phyloP scores from a whole-genome alignment of 257 asterid genomes.

The Solanum dulcamara region DNA sequence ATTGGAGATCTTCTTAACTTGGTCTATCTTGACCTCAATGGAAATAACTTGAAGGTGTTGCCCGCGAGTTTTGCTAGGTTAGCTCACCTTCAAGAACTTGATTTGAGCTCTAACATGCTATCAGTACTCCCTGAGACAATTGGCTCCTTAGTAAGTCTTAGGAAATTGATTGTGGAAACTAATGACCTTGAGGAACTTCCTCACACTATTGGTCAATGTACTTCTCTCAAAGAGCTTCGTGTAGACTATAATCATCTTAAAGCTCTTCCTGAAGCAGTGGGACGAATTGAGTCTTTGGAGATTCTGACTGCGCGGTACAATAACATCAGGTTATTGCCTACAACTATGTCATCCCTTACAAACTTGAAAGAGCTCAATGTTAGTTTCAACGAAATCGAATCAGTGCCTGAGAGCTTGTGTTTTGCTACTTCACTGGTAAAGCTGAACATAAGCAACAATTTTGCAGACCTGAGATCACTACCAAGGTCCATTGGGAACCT shows the following conservation, averaged over 20 bases:
- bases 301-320: slow-evolving; percentile 67
- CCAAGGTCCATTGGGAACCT: slow-evolving; percentile 88
- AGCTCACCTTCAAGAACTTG: slow-evolving; percentile 57
- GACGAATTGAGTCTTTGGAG: slow-evolving; percentile 58
- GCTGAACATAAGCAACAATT: slow-evolving; percentile 83
- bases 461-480: slow-evolving; percentile 58
- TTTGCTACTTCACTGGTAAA: slow-evolving; percentile 70
- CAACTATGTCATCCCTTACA: slow-evolving; percentile 63
- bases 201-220: slow-evolving; percentile 62
- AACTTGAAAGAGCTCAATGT: slow-evolving; percentile 60
- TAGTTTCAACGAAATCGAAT: slow-evolving; percentile 79
- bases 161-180: slow-evolving; percentile 51
- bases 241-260: slow-evolving; percentile 73
- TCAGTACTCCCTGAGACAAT: slow-evolving; percentile 54
- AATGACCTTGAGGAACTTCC: slow-evolving; percentile 77
- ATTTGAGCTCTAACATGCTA: slow-evolving; percentile 71
- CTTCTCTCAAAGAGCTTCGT: slow-evolving; percentile 52
- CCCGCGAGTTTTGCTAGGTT: slow-evolving; percentile 44
- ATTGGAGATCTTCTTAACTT: slow-evolving; percentile 67
- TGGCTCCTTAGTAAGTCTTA: slow-evolving; percentile 65
- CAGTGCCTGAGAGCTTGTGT: slow-evolving; percentile 85
- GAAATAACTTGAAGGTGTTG: slow-evolving; percentile 56
- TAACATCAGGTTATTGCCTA: slow-evolving; percentile 61
- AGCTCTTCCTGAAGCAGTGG: slow-evolving; percentile 91
- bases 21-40: slow-evolving; percentile 50